Conservation (phyloP, 2,329 filamentous ascomycete species). For the Emericellopsis cladophorae region DNA sequence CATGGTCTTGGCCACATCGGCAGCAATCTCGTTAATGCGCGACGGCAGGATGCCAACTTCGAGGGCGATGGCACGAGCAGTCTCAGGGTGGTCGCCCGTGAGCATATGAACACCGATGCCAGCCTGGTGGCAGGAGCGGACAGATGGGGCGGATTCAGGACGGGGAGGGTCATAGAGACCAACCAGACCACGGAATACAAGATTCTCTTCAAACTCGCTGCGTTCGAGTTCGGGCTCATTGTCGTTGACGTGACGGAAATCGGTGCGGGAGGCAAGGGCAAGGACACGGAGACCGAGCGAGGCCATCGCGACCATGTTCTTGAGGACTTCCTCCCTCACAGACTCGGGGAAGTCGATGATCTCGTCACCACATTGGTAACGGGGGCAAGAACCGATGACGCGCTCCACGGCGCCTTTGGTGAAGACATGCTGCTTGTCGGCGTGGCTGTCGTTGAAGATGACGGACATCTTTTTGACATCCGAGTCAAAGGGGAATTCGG, state of each 20-base stretch:
- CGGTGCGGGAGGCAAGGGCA: conserved; percentile 35
- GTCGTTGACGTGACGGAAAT: conserved; percentile 12
- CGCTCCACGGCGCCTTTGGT: conserved; percentile 57
- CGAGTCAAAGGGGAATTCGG: conserved; percentile 45
- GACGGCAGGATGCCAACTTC: conserved; percentile 50
- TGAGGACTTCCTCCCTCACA: conserved; percentile 42
- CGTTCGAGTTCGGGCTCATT: conserved; percentile 44
- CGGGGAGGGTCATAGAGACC: conserved; percentile 65
- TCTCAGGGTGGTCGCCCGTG: conserved; percentile 57
- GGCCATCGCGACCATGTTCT: conserved; percentile 57
- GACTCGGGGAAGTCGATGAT: conserved; percentile 35
- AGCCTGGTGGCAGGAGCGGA: conserved; percentile 44
- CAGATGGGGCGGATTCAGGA: conserved; percentile 48
- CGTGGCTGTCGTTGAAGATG: conserved; percentile 24
- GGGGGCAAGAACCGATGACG: conserved; percentile 49
- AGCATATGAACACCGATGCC: conserved; percentile 57
- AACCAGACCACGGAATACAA: conserved; percentile 56
- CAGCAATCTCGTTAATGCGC: conserved; percentile 34
- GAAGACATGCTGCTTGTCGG: conserved; percentile 27
- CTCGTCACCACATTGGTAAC: conserved; percentile 27
- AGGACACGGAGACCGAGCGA: conserved; percentile 57
- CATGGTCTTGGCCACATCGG: conserved; percentile 44
- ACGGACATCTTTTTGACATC: conserved; percentile 47
- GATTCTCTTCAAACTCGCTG: conserved; percentile 41
- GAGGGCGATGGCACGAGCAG: conserved; percentile 49